phyloP scores from a whole-genome alignment of 2,329 filamentous ascomycete genomes.

The Ophiostoma himal-ulmi region DNA sequence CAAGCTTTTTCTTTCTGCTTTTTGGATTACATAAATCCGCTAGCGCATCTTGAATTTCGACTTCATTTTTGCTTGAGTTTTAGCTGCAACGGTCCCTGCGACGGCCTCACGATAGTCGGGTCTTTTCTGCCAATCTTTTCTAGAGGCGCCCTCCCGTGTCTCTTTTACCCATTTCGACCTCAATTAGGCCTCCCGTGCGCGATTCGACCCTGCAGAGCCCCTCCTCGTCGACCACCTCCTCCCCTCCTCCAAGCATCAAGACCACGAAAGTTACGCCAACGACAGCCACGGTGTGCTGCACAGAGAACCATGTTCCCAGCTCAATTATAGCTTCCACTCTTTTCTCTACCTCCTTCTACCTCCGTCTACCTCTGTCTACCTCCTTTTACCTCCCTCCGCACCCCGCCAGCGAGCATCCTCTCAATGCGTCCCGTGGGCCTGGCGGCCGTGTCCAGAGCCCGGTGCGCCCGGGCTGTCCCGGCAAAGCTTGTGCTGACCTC shows the following conservation, averaged over 20 bases:
- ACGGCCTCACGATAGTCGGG: slow-evolving; percentile 6
- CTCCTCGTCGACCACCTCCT: background rate
- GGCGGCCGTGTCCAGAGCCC: slow-evolving; percentile 12
- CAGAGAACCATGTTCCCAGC: slow-evolving; percentile 10
- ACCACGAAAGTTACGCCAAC: slow-evolving; percentile 1
- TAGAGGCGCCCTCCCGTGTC: no score
- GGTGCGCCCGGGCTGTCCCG: slow-evolving; percentile 9
- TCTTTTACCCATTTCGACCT: background rate
- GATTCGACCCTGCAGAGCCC: background rate
- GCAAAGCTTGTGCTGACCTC: slow-evolving; percentile 9
- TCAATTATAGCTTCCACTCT: background rate
- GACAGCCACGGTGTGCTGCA: slow-evolving; percentile 7
- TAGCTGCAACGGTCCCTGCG: slow-evolving; percentile 8
- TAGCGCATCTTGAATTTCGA: slow-evolving; percentile 13
- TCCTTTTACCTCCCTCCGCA: background rate
- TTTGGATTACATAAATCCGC: background rate
- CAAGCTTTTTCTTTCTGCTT: background rate
- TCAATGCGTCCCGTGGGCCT: slow-evolving; percentile 11
- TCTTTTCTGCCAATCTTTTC: background rate
- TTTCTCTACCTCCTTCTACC: background rate
- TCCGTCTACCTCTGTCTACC: background rate
- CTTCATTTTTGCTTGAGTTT: slow-evolving; percentile 9
- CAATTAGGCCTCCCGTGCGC: background rate
- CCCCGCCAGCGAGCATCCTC: background rate
- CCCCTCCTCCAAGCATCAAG: background rate